Conservation (phyloP, 73 alveolate species). For the Paramecium sexaurelia region DNA sequence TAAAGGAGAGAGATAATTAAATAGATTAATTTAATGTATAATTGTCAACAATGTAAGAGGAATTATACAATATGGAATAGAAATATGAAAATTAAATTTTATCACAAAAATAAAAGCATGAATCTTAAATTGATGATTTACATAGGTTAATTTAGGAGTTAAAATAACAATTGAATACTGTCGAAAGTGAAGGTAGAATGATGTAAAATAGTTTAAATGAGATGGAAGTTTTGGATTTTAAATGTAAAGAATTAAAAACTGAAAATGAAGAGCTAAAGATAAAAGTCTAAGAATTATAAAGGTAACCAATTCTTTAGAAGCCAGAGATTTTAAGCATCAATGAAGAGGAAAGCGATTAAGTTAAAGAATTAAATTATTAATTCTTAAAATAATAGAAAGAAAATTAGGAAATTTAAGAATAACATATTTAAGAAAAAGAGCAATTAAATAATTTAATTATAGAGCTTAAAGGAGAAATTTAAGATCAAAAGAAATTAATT, state of each 20-base stretch:
- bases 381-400: not conserved
- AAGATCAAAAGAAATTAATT: not conserved
- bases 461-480: not conserved
- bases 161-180: not conserved
- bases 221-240: not conserved
- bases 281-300: not conserved
- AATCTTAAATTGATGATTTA: not conserved
- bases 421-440: not conserved
- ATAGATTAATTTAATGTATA: not conserved
- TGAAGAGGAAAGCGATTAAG: not conserved
- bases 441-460: not conserved
- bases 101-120: not conserved
- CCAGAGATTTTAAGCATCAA: not conserved
- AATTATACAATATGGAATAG: not conserved
- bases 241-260: not conserved
- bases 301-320: not conserved
- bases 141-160: not conserved
- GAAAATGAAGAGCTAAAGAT: not conserved
- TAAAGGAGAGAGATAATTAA: not conserved
- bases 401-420: not conserved
- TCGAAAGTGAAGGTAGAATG: slow-evolving; percentile 18
- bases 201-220: slow-evolving; percentile 27
- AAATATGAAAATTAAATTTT: not conserved
- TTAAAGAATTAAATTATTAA: not conserved
- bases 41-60: not conserved